Evolutionary conservation across 2,329 filamentous ascomycete genomes (phyloP), one percentile per base, ranked within the genome.

Genomic region (Xylaria sp.): DNA sequence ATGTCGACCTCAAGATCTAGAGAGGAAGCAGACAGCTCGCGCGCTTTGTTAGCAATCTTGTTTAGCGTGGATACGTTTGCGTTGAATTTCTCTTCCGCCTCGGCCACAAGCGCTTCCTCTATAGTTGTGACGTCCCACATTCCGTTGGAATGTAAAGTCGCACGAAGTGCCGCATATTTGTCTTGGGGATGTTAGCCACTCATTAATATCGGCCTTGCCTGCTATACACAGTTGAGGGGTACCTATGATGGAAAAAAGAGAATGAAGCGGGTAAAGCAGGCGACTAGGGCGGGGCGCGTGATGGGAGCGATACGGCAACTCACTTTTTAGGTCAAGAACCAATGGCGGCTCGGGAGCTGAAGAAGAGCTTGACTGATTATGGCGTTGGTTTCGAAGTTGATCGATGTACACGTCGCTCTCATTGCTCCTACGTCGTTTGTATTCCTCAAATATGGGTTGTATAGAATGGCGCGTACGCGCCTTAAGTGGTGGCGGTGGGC

Each of bases 61-160:
- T 49, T 1, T 57, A 52, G 5, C 58, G 54, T 44, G 49, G 49
- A 51, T 40, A 67, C 47, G 27, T 68, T 69, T n/a, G 59, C 31
- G 8, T 61, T 65, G 47, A 72, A 66, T 9, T 59, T 53, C 7
- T 64, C 41, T 7, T 63, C 58, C 29, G 46, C 62, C n/a, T 67
- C 58, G 0, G 37, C 51, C 2, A 51, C 48, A 2, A 73, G 47
- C 10, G 57, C 40, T 25, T 66, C 48, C 47, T 68, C 63, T n/a
- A 58, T 48, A 23, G 60, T 57, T 25, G 68, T 66, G 15, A 73
- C 60, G 11, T 64, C 41, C 10, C 63, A 59, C 23, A 71, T 40
- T 8, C 62, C 65, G 13, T 65, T 63, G 47, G 69, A 70, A 56
- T 73, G 72, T 7, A 73, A 43, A 11, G 68, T 66, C 19, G 66